These are phyloP conservation scores for Pinus tabuliformis DNA, from an alignment of 75 land plant species.

Conservation along the genomic window DNA sequence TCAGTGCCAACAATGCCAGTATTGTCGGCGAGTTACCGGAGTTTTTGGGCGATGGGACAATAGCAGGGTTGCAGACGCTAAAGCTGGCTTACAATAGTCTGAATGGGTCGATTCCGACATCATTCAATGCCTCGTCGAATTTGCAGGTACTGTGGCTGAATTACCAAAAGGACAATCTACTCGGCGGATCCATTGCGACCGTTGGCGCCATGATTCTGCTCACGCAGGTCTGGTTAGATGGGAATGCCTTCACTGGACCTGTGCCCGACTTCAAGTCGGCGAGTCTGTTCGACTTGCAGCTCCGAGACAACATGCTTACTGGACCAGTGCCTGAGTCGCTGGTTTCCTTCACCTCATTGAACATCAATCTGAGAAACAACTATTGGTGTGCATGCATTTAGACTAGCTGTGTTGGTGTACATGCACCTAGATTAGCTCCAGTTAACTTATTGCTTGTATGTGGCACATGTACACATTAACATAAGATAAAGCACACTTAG, in stretches of 20 bases:
- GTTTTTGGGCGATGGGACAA: slow-evolving; percentile 37
- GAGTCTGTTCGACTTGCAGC: no score
- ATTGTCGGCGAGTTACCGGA: slow-evolving; percentile 57
- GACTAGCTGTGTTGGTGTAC: no score
- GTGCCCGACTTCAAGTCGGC: no score
- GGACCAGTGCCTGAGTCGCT: no score
- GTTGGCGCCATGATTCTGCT: slow-evolving; percentile 47
- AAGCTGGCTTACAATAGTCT: slow-evolving; percentile 60
- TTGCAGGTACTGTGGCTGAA: slow-evolving; percentile 58
- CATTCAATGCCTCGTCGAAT: slow-evolving; percentile 28
- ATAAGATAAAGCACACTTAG: no score
- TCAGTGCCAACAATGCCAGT: slow-evolving; percentile 56
- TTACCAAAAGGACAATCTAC: slow-evolving; percentile 29
- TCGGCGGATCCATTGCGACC: slow-evolving; percentile 30
- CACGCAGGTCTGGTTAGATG: slow-evolving; percentile 64
- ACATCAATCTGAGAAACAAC: slow-evolving; percentile 16
- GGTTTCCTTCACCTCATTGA: no score
- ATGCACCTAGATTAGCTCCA: no score
- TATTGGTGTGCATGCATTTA: no score
- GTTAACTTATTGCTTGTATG: no score
- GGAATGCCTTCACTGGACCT: slow-evolving; percentile 15
- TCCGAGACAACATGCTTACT: no score
- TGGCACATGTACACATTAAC: no score
- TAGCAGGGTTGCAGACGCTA: slow-evolving; percentile 34
- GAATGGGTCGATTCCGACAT: slow-evolving; percentile 51